These are phyloP conservation scores for Arthroderma uncinatum DNA, from an alignment of 2,329 filamentous ascomycete species.

Conservation along the genomic window DNA sequence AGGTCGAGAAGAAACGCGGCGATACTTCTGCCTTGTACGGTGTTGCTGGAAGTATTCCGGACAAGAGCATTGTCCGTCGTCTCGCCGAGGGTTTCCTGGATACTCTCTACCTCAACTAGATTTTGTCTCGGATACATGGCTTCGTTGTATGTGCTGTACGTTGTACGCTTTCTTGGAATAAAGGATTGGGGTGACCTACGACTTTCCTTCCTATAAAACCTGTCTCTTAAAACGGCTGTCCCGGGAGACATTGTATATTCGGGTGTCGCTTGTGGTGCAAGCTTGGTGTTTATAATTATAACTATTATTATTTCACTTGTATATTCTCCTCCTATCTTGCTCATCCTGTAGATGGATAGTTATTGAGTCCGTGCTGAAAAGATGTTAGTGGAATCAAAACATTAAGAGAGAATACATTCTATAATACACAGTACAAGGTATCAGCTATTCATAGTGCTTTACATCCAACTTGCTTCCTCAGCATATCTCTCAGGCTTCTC, in stretches of 20 bases:
- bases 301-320: background rate
- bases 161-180: background rate
- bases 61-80: slow-evolving; percentile 89
- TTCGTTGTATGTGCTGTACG: background rate
- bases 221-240: too few species aligned
- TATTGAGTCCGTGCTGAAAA: too few species aligned
- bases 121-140: background rate
- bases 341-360: too few species aligned
- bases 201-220: background rate
- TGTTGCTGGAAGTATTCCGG: slow-evolving; percentile 84
- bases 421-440: background rate
- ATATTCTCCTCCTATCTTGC: background rate
- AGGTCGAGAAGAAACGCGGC: slow-evolving; percentile 40
- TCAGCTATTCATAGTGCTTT: background rate
- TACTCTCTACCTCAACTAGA: slow-evolving; percentile 53
- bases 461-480: background rate
- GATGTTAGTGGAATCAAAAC: too few species aligned
- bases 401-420: background rate
- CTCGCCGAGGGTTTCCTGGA: slow-evolving; percentile 85
- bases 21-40: slow-evolving; percentile 86
- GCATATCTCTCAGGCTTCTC: slow-evolving; percentile 7
- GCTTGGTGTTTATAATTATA: background rate
- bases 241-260: background rate
- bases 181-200: background rate
- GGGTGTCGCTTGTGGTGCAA: background rate